Evolutionary conservation across 2,329 filamentous ascomycete species (phyloP).

Genomic region (Botrytis squamosa): DNA sequence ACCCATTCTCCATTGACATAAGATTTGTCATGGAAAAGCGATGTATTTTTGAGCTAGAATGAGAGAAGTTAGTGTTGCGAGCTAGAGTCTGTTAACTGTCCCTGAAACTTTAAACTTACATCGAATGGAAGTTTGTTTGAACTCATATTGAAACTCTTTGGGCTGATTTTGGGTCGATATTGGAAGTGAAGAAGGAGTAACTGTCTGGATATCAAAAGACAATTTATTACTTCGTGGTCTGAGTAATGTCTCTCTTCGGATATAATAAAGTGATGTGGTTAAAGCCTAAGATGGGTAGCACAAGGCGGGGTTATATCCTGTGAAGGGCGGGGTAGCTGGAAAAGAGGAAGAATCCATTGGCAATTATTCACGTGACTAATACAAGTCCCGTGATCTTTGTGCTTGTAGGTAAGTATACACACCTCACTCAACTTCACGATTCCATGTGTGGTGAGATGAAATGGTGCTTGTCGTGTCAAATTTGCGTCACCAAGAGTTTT

Average conservation of each 20-base stretch:
- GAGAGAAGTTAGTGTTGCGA: slow-evolving; percentile 15
- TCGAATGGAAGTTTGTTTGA: slow-evolving; percentile 32
- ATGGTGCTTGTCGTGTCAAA: background rate
- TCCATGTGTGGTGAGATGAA: background rate
- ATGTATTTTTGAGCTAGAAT: slow-evolving; percentile 51
- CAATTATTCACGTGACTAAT: background rate
- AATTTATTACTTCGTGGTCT: background rate
- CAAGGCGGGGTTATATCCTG: background rate
- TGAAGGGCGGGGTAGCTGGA: background rate
- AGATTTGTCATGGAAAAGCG: slow-evolving; percentile 53
- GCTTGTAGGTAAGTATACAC: too few species aligned
- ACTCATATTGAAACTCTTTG: background rate
- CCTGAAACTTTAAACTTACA: slow-evolving; percentile 14
- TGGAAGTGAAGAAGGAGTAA: background rate
- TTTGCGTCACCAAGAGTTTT: background rate
- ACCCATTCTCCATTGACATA: slow-evolving; percentile 56
- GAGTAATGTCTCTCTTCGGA: background rate
- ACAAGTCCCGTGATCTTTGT: fast-evolving
- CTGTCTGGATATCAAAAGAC: background rate
- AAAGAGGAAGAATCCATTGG: background rate
- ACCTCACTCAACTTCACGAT: background rate
- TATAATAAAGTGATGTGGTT: background rate
- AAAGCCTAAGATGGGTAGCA: background rate
- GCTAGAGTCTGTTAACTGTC: background rate
- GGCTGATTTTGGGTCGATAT: background rate